These are phyloP conservation scores for Cutaneotrichosporon arboriforme DNA, from an alignment of 1,284 basidiomycete genomes.

Conservation along the genomic window DNA sequence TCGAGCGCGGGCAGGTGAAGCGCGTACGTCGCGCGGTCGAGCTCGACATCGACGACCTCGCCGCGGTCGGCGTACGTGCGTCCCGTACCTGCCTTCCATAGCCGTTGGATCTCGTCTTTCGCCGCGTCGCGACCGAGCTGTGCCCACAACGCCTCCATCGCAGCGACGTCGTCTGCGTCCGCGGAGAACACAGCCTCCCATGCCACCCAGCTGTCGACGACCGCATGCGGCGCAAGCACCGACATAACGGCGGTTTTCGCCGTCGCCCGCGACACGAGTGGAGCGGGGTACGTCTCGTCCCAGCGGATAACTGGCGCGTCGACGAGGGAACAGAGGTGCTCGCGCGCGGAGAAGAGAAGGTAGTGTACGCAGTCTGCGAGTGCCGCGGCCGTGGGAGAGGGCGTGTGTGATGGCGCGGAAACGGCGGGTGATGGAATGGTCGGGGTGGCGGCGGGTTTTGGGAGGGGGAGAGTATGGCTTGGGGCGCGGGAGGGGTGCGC, in stretches of 20 bases:
- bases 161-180: slow-evolving; percentile 11
- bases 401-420: not conserved
- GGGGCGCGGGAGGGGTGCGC: not conserved
- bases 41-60: slow-evolving; percentile 29
- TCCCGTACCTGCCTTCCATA: slow-evolving; percentile 26
- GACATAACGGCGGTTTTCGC: slow-evolving; percentile 36
- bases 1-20: slow-evolving; percentile 33
- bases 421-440: no score
- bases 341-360: slow-evolving; percentile 36
- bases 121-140: slow-evolving; percentile 12
- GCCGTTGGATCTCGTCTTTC: slow-evolving; percentile 15
- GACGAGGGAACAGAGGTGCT: slow-evolving; percentile 35
- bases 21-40: slow-evolving; percentile 23
- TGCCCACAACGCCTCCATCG: slow-evolving; percentile 19
- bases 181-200: slow-evolving; percentile 32
- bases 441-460: not conserved
- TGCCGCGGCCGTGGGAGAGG: slow-evolving; percentile 14
- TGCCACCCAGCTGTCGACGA: slow-evolving; percentile 8
- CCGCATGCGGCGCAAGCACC: slow-evolving; percentile 27
- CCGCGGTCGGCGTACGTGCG: slow-evolving; percentile 17
- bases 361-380: slow-evolving; percentile 39
- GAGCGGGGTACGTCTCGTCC: slow-evolving; percentile 32
- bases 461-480: not conserved
- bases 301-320: slow-evolving; percentile 23
- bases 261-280: slow-evolving; percentile 22